Conservation (phyloP, 1,139 yeast genomes). For the Saccharomyces hybrid region DNA sequence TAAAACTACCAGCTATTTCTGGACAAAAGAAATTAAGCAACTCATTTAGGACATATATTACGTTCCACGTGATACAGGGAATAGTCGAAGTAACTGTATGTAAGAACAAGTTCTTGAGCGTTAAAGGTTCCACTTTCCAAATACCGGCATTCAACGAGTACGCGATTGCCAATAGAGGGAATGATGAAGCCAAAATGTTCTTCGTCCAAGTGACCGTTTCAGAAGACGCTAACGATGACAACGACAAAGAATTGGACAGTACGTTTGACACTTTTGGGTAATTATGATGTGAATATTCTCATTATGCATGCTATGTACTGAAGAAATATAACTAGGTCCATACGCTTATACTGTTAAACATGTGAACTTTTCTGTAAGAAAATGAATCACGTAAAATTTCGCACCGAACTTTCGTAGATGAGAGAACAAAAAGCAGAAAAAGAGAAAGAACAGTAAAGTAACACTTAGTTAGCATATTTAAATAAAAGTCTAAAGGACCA, state of each 20-base stretch:
- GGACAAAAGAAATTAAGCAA: conserved; percentile 58
- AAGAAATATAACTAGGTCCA: background rate
- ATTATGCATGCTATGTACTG: background rate
- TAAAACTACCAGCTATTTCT: conserved; percentile 52
- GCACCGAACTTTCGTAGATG: background rate
- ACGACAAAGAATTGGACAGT: conserved; percentile 17
- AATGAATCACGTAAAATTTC: background rate
- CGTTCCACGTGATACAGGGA: conserved; percentile 71
- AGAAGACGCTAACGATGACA: conserved; percentile 12
- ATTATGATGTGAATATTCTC: background rate
- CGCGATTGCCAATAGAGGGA: conserved; percentile 54
- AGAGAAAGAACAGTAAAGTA: background rate
- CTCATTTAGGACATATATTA: conserved; percentile 60
- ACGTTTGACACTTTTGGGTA: background rate
- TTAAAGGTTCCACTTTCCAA: conserved; percentile 72
- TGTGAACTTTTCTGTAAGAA: background rate
- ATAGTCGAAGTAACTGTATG: conserved; percentile 59
- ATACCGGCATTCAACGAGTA: conserved; percentile 73
- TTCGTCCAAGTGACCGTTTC: conserved; percentile 61
- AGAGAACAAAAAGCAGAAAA: background rate
- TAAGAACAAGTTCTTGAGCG: conserved; percentile 52
- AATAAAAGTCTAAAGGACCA: background rate
- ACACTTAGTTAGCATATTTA: background rate
- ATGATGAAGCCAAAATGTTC: conserved; percentile 52
- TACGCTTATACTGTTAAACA: background rate